phyloP scores from a whole-genome alignment of 805 yeast genomes.

The Ogataea populi-albae region DNA sequence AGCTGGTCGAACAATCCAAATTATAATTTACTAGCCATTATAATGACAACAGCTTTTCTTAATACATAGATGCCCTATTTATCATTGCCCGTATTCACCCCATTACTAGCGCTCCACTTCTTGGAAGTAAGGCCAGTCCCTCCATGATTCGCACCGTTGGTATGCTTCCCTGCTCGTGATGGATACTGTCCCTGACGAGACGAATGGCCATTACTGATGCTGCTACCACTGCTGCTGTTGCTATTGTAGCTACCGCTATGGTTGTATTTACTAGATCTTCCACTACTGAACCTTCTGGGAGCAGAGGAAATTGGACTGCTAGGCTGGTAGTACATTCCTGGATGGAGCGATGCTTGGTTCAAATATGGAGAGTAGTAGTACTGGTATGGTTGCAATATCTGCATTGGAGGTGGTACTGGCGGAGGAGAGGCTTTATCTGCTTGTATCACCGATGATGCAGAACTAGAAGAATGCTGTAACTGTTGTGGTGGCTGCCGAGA shows the following conservation, averaged over 20 bases:
- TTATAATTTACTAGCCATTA: constrained; percentile 16
- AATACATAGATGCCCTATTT: constrained; percentile 7
- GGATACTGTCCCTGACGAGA: constrained; percentile 7
- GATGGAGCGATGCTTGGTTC: constrained; percentile 10
- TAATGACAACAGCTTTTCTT: constrained; percentile 4
- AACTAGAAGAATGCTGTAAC: neutral
- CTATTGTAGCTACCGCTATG: constrained; percentile 1
- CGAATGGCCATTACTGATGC: constrained; percentile 1
- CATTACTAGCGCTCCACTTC: too few species aligned
- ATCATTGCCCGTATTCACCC: too few species aligned
- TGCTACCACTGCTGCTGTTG: neutral
- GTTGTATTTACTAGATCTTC: constrained; percentile 7
- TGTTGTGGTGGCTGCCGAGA: neutral
- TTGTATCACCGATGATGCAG: constrained; percentile 3
- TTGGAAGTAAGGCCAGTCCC: too few species aligned
- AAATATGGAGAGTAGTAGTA: constrained; percentile 18
- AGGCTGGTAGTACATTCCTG: constrained; percentile 12
- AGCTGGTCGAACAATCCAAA: constrained; percentile 43
- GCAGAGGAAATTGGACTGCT: constrained; percentile 3
- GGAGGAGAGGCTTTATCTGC: constrained; percentile 8
- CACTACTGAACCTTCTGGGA: constrained; percentile 11
- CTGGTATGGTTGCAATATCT: constrained; percentile 14
- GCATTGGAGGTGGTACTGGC: constrained; percentile 7
- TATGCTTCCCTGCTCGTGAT: too few species aligned
- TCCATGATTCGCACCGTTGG: too few species aligned